phyloP scores from a whole-genome alignment of 2,329 filamentous ascomycete species.

The Nannizzia gypsea region DNA sequence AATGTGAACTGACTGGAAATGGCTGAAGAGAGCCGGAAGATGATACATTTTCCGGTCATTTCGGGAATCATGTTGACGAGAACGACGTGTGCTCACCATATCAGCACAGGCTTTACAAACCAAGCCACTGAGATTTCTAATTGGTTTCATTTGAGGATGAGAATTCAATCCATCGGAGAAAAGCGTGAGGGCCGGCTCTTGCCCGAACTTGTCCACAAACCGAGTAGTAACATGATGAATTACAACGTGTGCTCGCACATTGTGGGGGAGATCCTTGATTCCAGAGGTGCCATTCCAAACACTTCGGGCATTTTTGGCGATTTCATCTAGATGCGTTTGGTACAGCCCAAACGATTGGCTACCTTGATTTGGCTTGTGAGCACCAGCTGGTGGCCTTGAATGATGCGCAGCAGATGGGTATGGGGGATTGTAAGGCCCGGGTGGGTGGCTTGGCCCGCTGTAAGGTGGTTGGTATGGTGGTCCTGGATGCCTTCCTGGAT shows the following conservation, averaged over 20 bases:
- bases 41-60: conserved; percentile 19
- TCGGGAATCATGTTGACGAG: conserved; percentile 11
- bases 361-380: conserved; percentile 13
- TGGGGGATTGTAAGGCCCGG: conserved; percentile 10
- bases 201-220: conserved; percentile 47
- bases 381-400: conserved; percentile 7
- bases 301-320: conserved; percentile 46
- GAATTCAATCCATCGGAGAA: conserved; percentile 50
- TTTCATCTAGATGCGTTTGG: conserved; percentile 39
- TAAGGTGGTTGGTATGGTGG: conserved; percentile 14
- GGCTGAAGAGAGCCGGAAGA: conserved; percentile 24
- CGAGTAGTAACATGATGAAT: conserved; percentile 51
- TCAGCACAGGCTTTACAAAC: conserved; percentile 43
- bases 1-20: conserved; percentile 30
- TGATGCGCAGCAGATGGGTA: conserved; percentile 9
- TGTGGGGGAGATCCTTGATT: conserved; percentile 50
- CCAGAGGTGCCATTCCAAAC: conserved; percentile 51
- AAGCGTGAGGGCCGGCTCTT: conserved; percentile 46
- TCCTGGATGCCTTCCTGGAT: conserved; percentile 14
- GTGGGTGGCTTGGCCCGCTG: conserved; percentile 13
- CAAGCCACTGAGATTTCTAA: conserved; percentile 44
- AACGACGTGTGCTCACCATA: conserved; percentile 8
- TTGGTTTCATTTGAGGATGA: conserved; percentile 45
- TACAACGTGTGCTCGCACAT: conserved; percentile 51
- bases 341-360: conserved; percentile 34